Base-by-base conservation (phyloP, 2,329 filamentous ascomycete genomes). In the Hortaea sp. region DNA sequence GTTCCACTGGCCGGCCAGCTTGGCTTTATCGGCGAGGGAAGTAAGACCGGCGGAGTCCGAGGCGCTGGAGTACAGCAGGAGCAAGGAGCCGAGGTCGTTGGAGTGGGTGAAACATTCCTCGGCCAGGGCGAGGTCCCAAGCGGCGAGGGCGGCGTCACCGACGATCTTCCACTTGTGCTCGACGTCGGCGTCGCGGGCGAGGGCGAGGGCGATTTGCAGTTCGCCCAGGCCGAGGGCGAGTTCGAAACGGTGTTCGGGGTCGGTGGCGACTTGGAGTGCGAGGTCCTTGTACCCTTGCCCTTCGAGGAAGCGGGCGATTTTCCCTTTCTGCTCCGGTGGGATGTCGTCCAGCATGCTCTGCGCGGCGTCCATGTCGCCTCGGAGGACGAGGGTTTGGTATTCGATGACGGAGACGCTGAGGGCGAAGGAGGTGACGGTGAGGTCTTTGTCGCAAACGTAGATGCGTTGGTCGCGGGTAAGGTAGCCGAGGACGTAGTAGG, bases 101-200 rank as follows among this genome's bases (percentile, higher is more conserved):
- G 89, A 88, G 48, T 92, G 82, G 12, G 80, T 81, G 66, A 97
- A 98, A 69, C 90, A 97, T 67, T 97, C 88, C 42, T 92, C 84
- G 0, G 92, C 92, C 2, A 97, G 78, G 5, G 78, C 74, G 31
- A 98, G 76, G 59, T 98, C 83, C 92, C 90, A 98, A 1, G 74
- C 83, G 7, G 81, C 71, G 37, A 98, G 77, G 1, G 92, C 92
- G 1, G 89, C 85, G 58, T 98, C 92, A 49, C 92, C 92, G 4
- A 98, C 87, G 3, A 81, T 89, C 76, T 97, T 97, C 92, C 92
- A 98, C 69, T 95, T 95, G 70, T 97, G 90, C 65, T 97, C 92
- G 1, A 82, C 85, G 53, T 95, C 84, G 7, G 88, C 85, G 64
- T 85, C 76, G 37, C 82, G 78, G 5, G 92, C 90, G 43, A 97